Percentiles rank a stretch among this genome's conserved stretches.
These are phyloP conservation scores for Tetrastigma voinierianum DNA, from an alignment of 164 flowering plant species.

Conservation along the genomic window DNA sequence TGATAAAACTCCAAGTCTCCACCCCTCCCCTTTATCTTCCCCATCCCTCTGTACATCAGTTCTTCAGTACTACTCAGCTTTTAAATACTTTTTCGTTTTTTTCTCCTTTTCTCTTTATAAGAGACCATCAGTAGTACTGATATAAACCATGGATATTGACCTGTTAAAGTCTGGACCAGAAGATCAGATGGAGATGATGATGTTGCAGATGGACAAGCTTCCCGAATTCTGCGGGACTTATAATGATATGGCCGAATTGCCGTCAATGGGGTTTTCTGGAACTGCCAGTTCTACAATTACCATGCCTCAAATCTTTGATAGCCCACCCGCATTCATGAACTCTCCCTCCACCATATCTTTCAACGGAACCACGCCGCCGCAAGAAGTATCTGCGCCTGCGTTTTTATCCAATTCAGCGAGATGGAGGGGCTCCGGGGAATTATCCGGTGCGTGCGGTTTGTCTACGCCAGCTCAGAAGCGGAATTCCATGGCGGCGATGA, in stretches of 20 bases:
- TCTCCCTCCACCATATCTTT: slow-evolving; percentile 17
- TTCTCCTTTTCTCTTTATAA: slow-evolving; percentile 1
- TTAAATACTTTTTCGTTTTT: slow-evolving; percentile 13
- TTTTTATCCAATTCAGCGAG: slow-evolving; percentile 2
- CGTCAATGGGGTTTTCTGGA: slow-evolving; percentile 27
- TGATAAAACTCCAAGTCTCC: slow-evolving; percentile 40
- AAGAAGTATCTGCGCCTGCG: slow-evolving; percentile 15
- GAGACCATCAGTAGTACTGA: too few species aligned
- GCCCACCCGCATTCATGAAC: slow-evolving; percentile 11
- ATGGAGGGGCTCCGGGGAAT: too few species aligned
- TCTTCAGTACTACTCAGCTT: slow-evolving; percentile 26
- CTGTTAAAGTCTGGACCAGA: slow-evolving; percentile 29
- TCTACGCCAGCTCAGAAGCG: slow-evolving; percentile 13
- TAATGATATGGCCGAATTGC: slow-evolving; percentile 4
- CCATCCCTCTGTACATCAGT: slow-evolving; percentile 39
- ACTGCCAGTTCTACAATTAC: slow-evolving; percentile 3
- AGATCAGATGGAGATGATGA: slow-evolving; percentile 58
- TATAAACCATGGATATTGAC: slow-evolving; percentile 27
- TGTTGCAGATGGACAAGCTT: slow-evolving; percentile 59
- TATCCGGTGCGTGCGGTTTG: too few species aligned
- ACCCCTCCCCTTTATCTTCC: slow-evolving; percentile 26
- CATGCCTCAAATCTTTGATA: slow-evolving; percentile 7
- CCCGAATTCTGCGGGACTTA: slow-evolving; percentile 22
- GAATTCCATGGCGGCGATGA: slow-evolving; percentile 49
- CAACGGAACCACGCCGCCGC: slow-evolving; percentile 13